Base-by-base conservation (phyloP, 352 stramenopile genomes). In the Phytopythium mirpurense region DNA sequence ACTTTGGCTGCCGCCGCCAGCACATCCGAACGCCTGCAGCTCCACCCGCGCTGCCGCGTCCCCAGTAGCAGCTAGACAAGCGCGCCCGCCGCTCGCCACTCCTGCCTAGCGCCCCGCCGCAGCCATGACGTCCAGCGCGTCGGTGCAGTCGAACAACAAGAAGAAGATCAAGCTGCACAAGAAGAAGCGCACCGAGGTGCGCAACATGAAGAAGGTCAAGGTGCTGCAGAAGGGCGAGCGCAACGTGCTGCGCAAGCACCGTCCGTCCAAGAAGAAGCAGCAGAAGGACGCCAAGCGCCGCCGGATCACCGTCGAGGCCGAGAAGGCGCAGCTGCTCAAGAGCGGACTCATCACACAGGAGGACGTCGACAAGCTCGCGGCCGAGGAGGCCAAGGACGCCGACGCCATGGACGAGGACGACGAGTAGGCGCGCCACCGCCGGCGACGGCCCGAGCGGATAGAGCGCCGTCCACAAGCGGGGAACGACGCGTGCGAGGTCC, bases 101-200 rank as follows among this genome's bases (percentile, higher is more conserved):
- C n/a, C n/a, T n/a, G n/a, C n/a, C n/a, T n/a, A n/a, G n/a, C n/a
- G 29, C 29, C 9, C 29, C 29, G 21, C 21, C 24, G 40, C 40
- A 29, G 40, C 21, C 21, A 50, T 50, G 43, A 50, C 43, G 43
- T 50, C 43, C 60, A 68, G 71, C 8, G 73, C 87, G 54, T 79
- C 83, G 66, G 75, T 83, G 53, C 80, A 84, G 59, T 72, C 68
- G 6, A 84, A 83, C 65, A 94, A 94, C 78, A 88, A 88, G 66
- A 91, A 80, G 72, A 94, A 94, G 72, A 65, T 91, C 34, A 94
- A 94, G 62, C 68, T 94, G 34, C 72, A 82, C 38, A 83, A 72
- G 65, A 94, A 92, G 73, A 94, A 94, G 70, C 81, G 84, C 51
- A 66, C 70, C 8, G 67, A 89, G 59, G 49, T 78, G 21, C 69